Evolutionary conservation across 2,329 filamentous ascomycete genomes (phyloP).

Genomic region (Cephalotrichum gorgonifer): DNA sequence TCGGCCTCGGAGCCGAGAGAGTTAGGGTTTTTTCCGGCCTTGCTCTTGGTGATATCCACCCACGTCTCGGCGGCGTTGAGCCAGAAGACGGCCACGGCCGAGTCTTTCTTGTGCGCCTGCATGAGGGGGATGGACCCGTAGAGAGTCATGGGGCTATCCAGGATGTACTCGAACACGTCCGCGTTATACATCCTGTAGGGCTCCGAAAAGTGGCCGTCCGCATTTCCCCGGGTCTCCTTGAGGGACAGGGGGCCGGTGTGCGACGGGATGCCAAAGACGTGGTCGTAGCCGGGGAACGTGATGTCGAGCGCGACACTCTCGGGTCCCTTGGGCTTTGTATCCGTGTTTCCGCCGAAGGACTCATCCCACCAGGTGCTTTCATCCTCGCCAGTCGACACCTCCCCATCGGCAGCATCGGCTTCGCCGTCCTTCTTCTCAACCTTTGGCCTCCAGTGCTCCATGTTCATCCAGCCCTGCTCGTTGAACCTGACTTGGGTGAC

Average conservation of each 20-base stretch:
- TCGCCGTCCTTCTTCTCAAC: conserved; percentile 51
- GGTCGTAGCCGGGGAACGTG: conserved; percentile 79
- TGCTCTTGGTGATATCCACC: conserved; percentile 85
- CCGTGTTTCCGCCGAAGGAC: conserved; percentile 87
- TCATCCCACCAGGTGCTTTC: conserved; percentile 98
- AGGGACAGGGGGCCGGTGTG: conserved; percentile 82
- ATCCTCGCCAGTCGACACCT: conserved; percentile 46
- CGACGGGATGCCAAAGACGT: conserved; percentile 91
- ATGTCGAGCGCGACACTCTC: conserved; percentile 90
- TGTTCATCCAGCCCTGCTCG: conserved; percentile 76
- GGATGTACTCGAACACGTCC: conserved; percentile 95
- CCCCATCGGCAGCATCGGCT: conserved; percentile 43
- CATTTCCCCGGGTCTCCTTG: conserved; percentile 73
- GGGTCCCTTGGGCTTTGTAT: conserved; percentile 87
- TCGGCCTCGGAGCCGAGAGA: conserved; percentile 59
- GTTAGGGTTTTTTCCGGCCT: conserved; percentile 63
- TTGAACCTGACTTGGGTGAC: conserved; percentile 80
- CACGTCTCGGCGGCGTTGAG: conserved; percentile 94
- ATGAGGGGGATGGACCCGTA: conserved; percentile 97
- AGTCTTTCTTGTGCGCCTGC: conserved; percentile 91
- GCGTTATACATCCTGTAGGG: conserved; percentile 94
- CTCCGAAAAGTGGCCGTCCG: conserved; percentile 73
- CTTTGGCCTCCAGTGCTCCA: conserved; percentile 94
- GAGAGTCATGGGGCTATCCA: conserved; percentile 96
- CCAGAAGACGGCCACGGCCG: conserved; percentile 94